Evolutionary conservation across 345 rosid species (phyloP).

Genomic region (Garcia nutans): DNA sequence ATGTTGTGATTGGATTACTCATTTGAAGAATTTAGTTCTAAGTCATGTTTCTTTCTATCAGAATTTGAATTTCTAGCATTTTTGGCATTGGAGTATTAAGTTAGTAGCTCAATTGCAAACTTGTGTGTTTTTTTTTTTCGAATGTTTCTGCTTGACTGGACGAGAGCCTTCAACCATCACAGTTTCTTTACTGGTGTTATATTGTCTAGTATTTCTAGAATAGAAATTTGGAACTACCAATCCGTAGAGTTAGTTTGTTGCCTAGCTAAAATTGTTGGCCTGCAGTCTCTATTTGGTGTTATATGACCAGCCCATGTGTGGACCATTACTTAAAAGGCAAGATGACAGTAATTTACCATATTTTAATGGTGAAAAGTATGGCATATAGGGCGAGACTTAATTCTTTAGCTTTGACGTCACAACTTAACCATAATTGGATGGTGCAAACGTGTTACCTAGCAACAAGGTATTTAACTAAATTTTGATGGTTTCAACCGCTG

Average conservation of each 20-base stretch:
- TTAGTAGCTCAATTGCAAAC: no score
- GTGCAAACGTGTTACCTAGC: neutral
- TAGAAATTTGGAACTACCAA: neutral
- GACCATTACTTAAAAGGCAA: neutral
- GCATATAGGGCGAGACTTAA: no score
- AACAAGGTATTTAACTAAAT: neutral
- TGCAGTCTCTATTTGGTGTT: neutral
- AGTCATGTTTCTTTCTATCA: no score
- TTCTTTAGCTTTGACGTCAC: neutral
- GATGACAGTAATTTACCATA: neutral
- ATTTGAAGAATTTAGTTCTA: neutral
- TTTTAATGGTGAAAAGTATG: neutral
- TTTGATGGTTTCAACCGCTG: neutral
- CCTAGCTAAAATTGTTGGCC: neutral
- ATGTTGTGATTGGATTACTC: neutral
- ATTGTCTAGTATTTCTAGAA: neutral
- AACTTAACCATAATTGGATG: slow-evolving; percentile 4
- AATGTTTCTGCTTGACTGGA: no score
- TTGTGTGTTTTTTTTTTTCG: no score
- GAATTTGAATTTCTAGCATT: no score
- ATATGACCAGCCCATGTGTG: neutral
- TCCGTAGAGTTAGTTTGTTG: neutral
- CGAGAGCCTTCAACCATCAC: no score
- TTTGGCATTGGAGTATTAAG: no score
- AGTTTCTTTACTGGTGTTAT: no score